Evolutionary conservation across 352 stramenopile species (phyloP), one percentile per base, ranked within the genome.

Genomic region (Pythium coloratum): DNA sequence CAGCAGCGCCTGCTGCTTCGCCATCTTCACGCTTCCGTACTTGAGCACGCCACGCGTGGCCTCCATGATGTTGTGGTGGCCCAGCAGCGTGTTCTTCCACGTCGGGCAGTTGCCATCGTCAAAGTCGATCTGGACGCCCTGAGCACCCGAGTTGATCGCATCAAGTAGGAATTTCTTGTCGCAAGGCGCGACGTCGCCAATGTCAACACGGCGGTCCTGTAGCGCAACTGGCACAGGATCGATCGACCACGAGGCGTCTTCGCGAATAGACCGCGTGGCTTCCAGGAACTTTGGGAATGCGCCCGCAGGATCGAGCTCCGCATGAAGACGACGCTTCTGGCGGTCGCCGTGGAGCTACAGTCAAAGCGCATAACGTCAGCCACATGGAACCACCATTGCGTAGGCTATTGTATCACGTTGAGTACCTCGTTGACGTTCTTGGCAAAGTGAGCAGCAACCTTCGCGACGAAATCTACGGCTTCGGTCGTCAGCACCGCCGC

Each of bases 121-220:
- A 58, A 92, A 89, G 59, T 92, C 84, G 44, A 90, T 80, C 75
- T 90, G 84, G n/a, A 90, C 84, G 44, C 80, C 81, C 72, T 93
- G 88, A n/a, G 94, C 95, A 24, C 94, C 95, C 36, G 85, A 97
- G 79, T 98, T 98, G 57, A 98, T 73, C 12, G 93, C 94, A 69
- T 90, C 92, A 55, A 98, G 92, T 18, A 98, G 75, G 71, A 99
- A 93, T 69, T 95, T 89, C 2, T 85, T 77, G 62, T 98, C 80
- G 0, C 94, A 88, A 6, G 94, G 93, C 3, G 80, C 88, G 4
- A 90, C 81, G 59, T 97, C 95, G 46, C 93, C 97, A 57, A 98
- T 98, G 76, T 98, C 96, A 10, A 99, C 95, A 32, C 94, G 85
- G 55, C 96, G 89, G 69, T 98, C 93, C 42, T 81, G 71, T 16